Evolutionary conservation across 1,284 basidiomycete genomes (phyloP).

Genomic region (Mrakiaceae sp.): DNA sequence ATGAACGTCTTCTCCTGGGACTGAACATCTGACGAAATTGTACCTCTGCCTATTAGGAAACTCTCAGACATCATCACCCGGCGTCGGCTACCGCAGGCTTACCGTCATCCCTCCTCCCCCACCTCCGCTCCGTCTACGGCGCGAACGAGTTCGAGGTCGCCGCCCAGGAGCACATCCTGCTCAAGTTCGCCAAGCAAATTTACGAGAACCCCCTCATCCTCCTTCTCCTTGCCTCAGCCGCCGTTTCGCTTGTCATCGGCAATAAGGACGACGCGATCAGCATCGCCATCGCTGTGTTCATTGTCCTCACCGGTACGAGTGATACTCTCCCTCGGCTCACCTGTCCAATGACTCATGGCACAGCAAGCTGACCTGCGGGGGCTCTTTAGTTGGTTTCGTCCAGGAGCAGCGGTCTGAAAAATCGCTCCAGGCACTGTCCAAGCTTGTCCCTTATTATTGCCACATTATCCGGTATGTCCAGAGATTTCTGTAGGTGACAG

Average conservation of each 20-base stretch:
- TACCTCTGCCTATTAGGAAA: constrained; percentile 22
- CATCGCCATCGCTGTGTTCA: constrained; percentile 84
- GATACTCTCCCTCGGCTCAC: not conserved
- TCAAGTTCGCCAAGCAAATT: constrained; percentile 73
- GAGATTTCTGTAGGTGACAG: not conserved
- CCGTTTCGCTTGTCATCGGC: constrained; percentile 78
- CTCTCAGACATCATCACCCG: constrained; percentile 41
- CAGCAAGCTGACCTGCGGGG: not conserved
- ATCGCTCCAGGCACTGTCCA: constrained; percentile 67
- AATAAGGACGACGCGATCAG: constrained; percentile 89
- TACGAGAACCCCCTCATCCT: constrained; percentile 89
- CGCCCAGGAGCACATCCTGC: constrained; percentile 59
- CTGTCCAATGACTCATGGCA: not conserved
- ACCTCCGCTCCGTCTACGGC: constrained; percentile 59
- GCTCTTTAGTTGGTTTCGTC: constrained; percentile 69
- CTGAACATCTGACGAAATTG: too few relatives aligned
- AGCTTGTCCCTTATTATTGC: constrained; percentile 55
- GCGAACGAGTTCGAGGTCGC: constrained; percentile 93
- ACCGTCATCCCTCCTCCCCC: constrained; percentile 48
- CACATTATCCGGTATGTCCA: constrained; percentile 60
- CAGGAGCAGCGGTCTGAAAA: constrained; percentile 93
- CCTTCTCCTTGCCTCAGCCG: constrained; percentile 74
- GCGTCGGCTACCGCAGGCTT: constrained; percentile 56
- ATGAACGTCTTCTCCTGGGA: not conserved
- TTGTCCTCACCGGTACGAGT: constrained; percentile 67